Evolutionary conservation across 176 grass and related monocot genomes (phyloP).

Genomic region (Saccharum officinarum): DNA sequence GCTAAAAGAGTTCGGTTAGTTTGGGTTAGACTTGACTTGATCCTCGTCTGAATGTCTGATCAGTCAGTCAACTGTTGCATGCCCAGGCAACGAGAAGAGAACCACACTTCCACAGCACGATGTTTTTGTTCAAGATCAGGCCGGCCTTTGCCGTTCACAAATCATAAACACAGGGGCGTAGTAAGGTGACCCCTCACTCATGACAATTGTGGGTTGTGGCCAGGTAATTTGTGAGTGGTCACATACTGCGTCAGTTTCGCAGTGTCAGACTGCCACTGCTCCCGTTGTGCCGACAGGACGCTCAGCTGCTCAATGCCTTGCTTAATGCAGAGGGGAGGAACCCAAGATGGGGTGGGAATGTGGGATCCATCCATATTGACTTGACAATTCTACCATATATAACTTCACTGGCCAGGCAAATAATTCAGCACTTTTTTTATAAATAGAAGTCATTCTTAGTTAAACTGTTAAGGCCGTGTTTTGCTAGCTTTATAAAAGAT

Average conservation of each 20-base stretch:
- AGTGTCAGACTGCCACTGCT: not conserved
- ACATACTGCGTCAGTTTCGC: slow-evolving; percentile 14
- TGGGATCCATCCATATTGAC: too few species aligned
- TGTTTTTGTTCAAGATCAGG: not conserved
- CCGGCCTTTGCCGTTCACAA: not conserved
- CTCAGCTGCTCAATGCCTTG: not conserved
- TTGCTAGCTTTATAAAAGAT: too few species aligned
- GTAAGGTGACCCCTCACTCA: not conserved
- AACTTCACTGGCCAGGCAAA: too few species aligned
- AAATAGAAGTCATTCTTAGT: too few species aligned
- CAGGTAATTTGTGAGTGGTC: not conserved
- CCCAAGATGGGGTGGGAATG: not conserved
- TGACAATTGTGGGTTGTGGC: not conserved
- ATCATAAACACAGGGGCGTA: not conserved
- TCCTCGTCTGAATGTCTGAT: not conserved
- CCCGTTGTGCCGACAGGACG: slow-evolving; percentile 22
- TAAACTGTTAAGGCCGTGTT: too few species aligned
- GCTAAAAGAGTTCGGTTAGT: not conserved
- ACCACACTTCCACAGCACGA: not conserved
- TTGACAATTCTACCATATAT: too few species aligned
- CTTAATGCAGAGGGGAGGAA: not conserved
- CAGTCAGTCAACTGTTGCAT: not conserved
- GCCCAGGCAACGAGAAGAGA: not conserved
- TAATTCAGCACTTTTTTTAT: too few species aligned
- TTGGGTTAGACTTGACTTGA: slow-evolving; percentile 26